Percentiles rank a stretch among this genome's conserved stretches.
Conservation (phyloP, 768 basidiomycete genomes). For the Gyrodon lividus region DNA sequence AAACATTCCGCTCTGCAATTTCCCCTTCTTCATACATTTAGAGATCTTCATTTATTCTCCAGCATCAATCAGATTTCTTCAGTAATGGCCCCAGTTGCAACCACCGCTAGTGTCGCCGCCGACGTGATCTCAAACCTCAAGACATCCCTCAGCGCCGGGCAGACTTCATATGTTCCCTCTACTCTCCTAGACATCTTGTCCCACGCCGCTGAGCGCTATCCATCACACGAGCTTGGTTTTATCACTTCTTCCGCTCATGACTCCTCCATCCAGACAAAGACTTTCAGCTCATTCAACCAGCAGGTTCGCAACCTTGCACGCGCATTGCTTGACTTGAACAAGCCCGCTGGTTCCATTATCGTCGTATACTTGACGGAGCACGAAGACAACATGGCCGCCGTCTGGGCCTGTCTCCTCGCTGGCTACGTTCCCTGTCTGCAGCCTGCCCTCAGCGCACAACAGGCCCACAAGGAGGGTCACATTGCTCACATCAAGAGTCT, state of each 20-base stretch:
- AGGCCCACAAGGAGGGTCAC: constrained; percentile 30
- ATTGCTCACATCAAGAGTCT: constrained; percentile 19
- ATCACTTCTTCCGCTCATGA: constrained; percentile 26
- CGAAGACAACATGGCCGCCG: constrained; percentile 33
- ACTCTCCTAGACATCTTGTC: constrained; percentile 24
- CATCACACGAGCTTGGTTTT: constrained; percentile 23
- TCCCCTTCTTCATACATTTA: background rate
- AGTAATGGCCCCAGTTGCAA: constrained; percentile 11
- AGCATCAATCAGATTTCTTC: background rate
- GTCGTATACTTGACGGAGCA: constrained; percentile 32
- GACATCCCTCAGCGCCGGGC: background rate
- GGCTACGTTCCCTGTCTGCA: constrained; percentile 33
- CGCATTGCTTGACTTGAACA: constrained; percentile 17
- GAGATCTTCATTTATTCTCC: background rate
- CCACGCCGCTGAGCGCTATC: constrained; percentile 18
- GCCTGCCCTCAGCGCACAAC: constrained; percentile 33
- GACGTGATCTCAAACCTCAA: constrained; percentile 8
- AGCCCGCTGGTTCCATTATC: constrained; percentile 25
- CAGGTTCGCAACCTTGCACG: constrained; percentile 16
- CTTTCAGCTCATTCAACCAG: constrained; percentile 20
- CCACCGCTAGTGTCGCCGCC: background rate
- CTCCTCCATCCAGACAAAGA: constrained; percentile 18
- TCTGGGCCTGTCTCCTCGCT: constrained; percentile 32
- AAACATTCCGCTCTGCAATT: background rate
- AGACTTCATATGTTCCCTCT: constrained; percentile 12